Conservation (phyloP, 2,329 filamentous ascomycete genomes). For the Elsinoe necatrix region DNA sequence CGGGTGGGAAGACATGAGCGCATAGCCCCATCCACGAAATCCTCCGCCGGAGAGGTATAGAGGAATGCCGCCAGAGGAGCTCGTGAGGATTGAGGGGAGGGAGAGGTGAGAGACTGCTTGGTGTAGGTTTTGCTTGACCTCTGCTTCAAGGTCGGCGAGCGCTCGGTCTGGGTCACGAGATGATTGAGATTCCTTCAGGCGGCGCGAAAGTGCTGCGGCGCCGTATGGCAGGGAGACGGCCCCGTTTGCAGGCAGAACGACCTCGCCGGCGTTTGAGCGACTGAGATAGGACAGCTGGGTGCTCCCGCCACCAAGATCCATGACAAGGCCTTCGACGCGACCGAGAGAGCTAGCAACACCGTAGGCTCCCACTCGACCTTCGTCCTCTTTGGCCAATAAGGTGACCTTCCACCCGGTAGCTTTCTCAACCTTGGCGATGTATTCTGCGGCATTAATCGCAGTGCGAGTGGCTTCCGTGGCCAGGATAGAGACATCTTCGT, state of each 20-base stretch:
- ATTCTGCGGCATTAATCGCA: conserved; percentile 62
- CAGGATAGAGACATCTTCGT: conserved; percentile 61
- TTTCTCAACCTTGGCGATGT: conserved; percentile 55
- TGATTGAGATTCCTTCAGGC: conserved; percentile 37
- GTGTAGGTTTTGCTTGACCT: background rate
- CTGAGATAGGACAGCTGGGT: conserved; percentile 61
- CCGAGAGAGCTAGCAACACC: conserved; percentile 70
- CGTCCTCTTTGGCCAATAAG: conserved; percentile 68
- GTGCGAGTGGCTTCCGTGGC: conserved; percentile 85
- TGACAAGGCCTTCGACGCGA: conserved; percentile 66
- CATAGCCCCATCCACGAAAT: conserved; percentile 82
- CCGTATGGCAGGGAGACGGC: conserved; percentile 62
- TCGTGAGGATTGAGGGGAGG: conserved; percentile 28
- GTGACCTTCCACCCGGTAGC: conserved; percentile 60
- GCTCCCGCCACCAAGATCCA: conserved; percentile 75
- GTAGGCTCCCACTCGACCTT: conserved; percentile 74
- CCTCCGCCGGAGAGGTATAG: conserved; percentile 85
- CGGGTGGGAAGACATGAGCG: conserved; percentile 70
- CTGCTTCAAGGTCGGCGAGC: background rate
- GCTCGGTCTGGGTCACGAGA: background rate
- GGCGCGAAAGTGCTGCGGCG: conserved; percentile 51
- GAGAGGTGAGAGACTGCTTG: background rate
- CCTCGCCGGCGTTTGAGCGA: conserved; percentile 39
- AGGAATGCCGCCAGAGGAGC: conserved; percentile 47
- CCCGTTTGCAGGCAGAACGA: conserved; percentile 45